Percentiles rank a stretch among this genome's conserved stretches.
Conservation (phyloP, 306 rosid species). For the Vicia villosa region DNA sequence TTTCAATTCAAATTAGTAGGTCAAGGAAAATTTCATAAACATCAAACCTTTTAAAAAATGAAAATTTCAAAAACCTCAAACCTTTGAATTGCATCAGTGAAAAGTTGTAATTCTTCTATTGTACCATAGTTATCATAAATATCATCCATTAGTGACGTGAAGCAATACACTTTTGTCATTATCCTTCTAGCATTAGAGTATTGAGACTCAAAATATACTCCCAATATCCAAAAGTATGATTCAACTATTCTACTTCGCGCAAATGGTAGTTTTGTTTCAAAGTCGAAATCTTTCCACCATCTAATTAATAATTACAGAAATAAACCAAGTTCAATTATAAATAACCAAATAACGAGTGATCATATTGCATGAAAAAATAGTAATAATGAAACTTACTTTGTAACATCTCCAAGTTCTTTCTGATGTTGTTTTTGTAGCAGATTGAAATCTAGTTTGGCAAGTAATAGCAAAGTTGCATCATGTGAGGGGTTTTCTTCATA, state of each 20-base stretch:
- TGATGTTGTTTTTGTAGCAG: slow-evolving; percentile 46
- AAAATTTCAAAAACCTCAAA: background rate
- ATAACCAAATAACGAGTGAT: no score
- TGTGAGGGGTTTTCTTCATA: slow-evolving; percentile 47
- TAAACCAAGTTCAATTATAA: background rate
- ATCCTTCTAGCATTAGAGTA: slow-evolving; percentile 39
- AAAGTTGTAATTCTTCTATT: slow-evolving; percentile 48
- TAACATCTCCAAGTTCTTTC: slow-evolving; percentile 37
- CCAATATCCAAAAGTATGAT: slow-evolving; percentile 47
- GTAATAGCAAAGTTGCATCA: slow-evolving; percentile 30
- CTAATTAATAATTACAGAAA: slow-evolving; percentile 3
- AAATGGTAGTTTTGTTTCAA: slow-evolving; percentile 32
- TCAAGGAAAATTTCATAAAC: background rate
- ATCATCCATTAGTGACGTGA: slow-evolving; percentile 44
- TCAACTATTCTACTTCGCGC: slow-evolving; percentile 56
- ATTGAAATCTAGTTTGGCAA: slow-evolving; percentile 59
- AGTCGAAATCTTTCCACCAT: slow-evolving; percentile 58
- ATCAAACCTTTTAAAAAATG: background rate
- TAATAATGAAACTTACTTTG: slow-evolving; percentile 27
- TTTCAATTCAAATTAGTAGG: background rate
- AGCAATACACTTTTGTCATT: background rate
- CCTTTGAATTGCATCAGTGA: slow-evolving; percentile 54
- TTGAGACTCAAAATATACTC: slow-evolving; percentile 37
- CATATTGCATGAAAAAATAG: no score
- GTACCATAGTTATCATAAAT: slow-evolving; percentile 57